Base-by-base conservation (phyloP, 1,284 basidiomycete genomes). In the Coniferiporia weirii region DNA sequence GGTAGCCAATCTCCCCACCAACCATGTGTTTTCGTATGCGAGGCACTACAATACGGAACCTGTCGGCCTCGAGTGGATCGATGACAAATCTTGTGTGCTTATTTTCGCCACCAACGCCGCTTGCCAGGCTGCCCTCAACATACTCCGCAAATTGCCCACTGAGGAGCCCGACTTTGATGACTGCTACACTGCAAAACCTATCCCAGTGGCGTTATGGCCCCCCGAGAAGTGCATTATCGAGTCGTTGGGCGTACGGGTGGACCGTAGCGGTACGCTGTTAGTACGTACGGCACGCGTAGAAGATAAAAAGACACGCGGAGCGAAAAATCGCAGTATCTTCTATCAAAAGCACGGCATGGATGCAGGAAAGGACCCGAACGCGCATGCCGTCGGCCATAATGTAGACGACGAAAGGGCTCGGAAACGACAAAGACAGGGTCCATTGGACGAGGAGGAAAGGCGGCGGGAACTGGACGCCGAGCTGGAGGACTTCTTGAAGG, bases 51-150 rank as follows among this genome's bases (percentile, higher is more conserved):
- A 86, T 51, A 77, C 81, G 0, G 76, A 79, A 22, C 89, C 89
- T 0, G 77, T 89, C 60, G 85, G 78, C 1, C 72, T 89, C 8
- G 87, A 91, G 70, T 91, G 89, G 89, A 77, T 92, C 8, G 82
- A 90, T 68, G 89, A 92, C 72, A 84, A 75, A 32, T 88, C 86
- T 32, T 91, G 88, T 66, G 78, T 92, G 4, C 74, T 91, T 57
- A 84, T 92, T 51, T 92, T 89, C 66, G 71, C 79, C 10, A 74
- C 81, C 22, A 82, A 77, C 54, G 64, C 70, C 40, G 70, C 75
- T 5, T 86, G 87, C 8, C 79, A 78, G 7, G 66, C 70, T 1
- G 88, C 81, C 0, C 77, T 79, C 64, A 69, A 71, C 8, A 68
- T 67, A 20, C 75, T 91, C 22, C 76, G 76, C 59, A 85, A 83